A percentile compares a stretch with the other conserved stretches of the same genome.
Conservation (phyloP, 192 early-diverging fungal species). For the Entophlyctis luteolus region DNA sequence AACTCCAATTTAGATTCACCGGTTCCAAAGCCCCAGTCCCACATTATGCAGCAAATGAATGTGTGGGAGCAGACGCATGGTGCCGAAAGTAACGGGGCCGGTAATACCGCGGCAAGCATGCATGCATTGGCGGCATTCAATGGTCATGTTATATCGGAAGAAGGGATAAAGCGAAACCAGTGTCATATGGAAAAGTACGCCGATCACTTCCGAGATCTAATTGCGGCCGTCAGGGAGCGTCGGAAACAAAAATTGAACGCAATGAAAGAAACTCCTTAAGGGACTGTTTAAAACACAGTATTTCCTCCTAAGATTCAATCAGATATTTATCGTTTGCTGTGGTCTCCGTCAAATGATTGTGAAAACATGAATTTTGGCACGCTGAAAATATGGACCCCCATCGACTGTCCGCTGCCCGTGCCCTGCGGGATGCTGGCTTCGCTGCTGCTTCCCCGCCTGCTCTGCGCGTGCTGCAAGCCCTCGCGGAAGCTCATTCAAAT, state of each 20-base stretch:
- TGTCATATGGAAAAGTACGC: background rate
- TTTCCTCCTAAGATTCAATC: background rate
- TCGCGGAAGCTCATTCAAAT: too few relatives aligned
- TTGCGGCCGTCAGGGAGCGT: conserved; percentile 4
- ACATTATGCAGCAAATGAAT: background rate
- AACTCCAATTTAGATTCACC: conserved; percentile 18
- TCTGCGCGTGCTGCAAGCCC: background rate
- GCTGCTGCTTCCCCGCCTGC: background rate
- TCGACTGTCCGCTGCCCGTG: background rate
- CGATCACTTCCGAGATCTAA: background rate
- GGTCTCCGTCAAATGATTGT: too few relatives aligned
- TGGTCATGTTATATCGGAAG: background rate
- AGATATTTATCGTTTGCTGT: background rate
- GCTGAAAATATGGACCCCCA: background rate
- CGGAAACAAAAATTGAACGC: too few relatives aligned
- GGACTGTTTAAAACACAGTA: background rate
- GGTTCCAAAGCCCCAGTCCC: background rate
- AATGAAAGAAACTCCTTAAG: background rate
- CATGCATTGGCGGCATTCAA: background rate
- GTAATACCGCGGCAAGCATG: background rate
- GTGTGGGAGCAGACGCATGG: conserved; percentile 15
- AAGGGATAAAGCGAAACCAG: background rate
- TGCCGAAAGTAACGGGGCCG: background rate
- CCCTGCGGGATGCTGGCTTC: background rate
- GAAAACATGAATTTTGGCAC: too few relatives aligned